Conservation (phyloP, 179 eudicot species). For the Sideroxylon spinosum region DNA sequence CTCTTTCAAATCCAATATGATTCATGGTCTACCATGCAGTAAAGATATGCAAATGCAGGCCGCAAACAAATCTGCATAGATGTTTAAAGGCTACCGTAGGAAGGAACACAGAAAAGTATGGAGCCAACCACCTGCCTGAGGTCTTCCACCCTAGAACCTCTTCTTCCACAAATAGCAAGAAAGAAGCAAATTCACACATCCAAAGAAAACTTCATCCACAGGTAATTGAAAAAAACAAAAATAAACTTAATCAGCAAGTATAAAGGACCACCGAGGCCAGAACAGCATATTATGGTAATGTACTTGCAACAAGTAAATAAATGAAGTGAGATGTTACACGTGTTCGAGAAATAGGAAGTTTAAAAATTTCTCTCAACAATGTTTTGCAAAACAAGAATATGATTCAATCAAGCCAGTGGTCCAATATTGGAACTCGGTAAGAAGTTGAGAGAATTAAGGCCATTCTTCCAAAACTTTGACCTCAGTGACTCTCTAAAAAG, state of each 20-base stretch:
- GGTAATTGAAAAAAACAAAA: not conserved
- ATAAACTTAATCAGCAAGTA: not conserved
- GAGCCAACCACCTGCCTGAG: not conserved
- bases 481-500: not conserved
- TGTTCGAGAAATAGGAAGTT: not conserved
- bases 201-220: not conserved
- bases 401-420: no score
- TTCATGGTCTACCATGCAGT: not conserved
- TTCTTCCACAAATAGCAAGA: not conserved
- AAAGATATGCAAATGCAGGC: not conserved
- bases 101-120: not conserved
- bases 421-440: not conserved
- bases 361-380: no score
- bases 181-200: not conserved
- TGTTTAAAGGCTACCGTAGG: not conserved
- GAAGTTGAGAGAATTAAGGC: no score
- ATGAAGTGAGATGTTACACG: not conserved
- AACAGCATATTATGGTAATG: no score
- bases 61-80: not conserved
- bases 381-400: no score
- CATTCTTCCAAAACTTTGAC: no score
- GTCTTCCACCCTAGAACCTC: not conserved
- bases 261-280: no score
- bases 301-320: not conserved
- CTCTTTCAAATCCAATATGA: not conserved